A percentile compares a stretch with the other conserved stretches of the same genome.
Conservation (phyloP, 305 asterid genomes). For the Euphrasia arctica region DNA sequence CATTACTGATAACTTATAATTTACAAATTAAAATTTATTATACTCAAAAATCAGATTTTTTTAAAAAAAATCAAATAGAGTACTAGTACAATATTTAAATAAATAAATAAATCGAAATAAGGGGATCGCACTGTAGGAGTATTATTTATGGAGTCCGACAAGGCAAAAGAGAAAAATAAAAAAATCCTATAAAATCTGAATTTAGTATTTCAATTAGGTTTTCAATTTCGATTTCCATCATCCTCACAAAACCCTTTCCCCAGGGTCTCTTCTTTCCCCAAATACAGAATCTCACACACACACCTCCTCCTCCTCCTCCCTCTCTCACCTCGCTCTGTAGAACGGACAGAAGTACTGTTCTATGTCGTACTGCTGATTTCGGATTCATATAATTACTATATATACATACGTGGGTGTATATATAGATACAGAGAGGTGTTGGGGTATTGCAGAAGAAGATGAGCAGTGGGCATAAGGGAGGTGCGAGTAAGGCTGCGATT, state of each 20-base stretch:
- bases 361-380: constrained; percentile 9
- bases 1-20: no score
- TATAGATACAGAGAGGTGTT: constrained; percentile 26
- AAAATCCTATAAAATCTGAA: not conserved
- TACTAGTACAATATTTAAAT: not conserved
- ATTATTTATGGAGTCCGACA: not conserved
- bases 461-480: constrained; percentile 66
- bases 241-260: constrained; percentile 6
- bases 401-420: constrained; percentile 10
- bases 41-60: no score
- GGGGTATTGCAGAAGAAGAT: constrained; percentile 43
- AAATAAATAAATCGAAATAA: not conserved
- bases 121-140: constrained; percentile 1
- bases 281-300: constrained; percentile 10
- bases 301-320: constrained; percentile 14
- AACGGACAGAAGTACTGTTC: constrained; percentile 17
- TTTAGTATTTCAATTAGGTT: constrained; percentile 5
- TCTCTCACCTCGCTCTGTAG: constrained; percentile 19
- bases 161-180: not conserved
- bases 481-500: constrained; percentile 71
- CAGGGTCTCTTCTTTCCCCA: constrained; percentile 5
- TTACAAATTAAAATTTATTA: no score
- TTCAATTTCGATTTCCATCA: constrained; percentile 3
- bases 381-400: constrained; percentile 18
- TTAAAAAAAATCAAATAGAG: no score